Conservation (phyloP, 2,329 filamentous ascomycete species). For the Trichoderma gracile region DNA sequence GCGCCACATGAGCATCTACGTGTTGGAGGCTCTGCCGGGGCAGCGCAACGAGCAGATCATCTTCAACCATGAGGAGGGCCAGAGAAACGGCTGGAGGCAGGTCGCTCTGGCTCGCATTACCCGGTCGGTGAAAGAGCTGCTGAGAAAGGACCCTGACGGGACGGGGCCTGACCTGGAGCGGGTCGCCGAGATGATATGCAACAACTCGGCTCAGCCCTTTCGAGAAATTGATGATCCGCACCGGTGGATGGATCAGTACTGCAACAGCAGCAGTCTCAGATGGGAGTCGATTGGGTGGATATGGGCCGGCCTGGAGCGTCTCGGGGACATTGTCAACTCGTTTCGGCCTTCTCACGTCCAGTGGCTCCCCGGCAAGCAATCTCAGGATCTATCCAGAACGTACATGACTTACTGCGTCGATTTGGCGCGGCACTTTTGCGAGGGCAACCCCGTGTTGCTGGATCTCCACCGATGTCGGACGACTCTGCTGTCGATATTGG, state of each 20-base stretch:
- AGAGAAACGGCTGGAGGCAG: conserved; percentile 38
- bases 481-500: conserved; percentile 41
- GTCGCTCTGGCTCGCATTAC: conserved; percentile 36
- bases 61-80: conserved; percentile 17
- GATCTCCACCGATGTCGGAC: conserved; percentile 38
- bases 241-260: conserved; percentile 45
- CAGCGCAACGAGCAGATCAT: conserved; percentile 31
- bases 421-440: conserved; percentile 29
- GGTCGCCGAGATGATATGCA: conserved; percentile 41
- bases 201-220: conserved; percentile 42
- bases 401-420: conserved; percentile 24
- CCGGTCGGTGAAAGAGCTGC: conserved; percentile 32
- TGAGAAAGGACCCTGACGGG: conserved; percentile 28
- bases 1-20: conserved; percentile 42
- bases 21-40: conserved; percentile 42
- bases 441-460: conserved; percentile 42
- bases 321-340: background rate
- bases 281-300: conserved; percentile 48
- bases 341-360: background rate
- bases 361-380: conserved; percentile 6
- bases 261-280: conserved; percentile 39
- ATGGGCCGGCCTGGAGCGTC: conserved; percentile 20
- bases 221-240: conserved; percentile 39
- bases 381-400: conserved; percentile 9
- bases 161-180: conserved; percentile 39